These are phyloP conservation scores for Cyclotella atomus DNA, from an alignment of 108 stramenopile species.

Conservation along the genomic window DNA sequence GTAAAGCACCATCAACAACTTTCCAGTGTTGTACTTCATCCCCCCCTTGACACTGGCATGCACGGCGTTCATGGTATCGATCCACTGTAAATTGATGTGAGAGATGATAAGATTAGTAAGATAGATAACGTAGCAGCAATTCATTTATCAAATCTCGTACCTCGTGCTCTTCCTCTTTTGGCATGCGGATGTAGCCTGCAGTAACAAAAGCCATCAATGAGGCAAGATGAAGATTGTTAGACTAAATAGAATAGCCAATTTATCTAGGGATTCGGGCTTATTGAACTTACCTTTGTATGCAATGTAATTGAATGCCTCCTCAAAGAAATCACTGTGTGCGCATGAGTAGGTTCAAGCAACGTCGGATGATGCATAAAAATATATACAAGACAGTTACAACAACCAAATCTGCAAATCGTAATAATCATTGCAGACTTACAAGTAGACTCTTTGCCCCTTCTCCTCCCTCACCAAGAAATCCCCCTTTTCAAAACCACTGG, in stretches of 20 bases:
- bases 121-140: neutral
- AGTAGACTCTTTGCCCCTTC: conserved; percentile 75
- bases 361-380: too few relatives aligned
- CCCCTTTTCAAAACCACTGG: conserved; percentile 83
- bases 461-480: conserved; percentile 87
- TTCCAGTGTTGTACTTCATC: conserved; percentile 92
- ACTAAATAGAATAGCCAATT: neutral
- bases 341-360: too few relatives aligned
- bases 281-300: conserved; percentile 72
- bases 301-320: conserved; percentile 90
- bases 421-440: neutral
- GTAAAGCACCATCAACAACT: conserved; percentile 85
- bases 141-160: neutral
- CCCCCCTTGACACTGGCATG: conserved; percentile 62
- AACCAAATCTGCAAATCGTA: neutral
- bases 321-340: conserved; percentile 47
- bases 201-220: neutral
- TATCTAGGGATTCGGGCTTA: neutral
- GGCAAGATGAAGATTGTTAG: neutral
- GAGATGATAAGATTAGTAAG: neutral
- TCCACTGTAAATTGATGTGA: conserved; percentile 47
- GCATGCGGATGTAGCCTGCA: conserved; percentile 76
- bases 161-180: conserved; percentile 79
- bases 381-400: neutral
- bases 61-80: conserved; percentile 64